Evolutionary conservation across 345 rosid species (phyloP).

Genomic region (Angophora floribunda): DNA sequence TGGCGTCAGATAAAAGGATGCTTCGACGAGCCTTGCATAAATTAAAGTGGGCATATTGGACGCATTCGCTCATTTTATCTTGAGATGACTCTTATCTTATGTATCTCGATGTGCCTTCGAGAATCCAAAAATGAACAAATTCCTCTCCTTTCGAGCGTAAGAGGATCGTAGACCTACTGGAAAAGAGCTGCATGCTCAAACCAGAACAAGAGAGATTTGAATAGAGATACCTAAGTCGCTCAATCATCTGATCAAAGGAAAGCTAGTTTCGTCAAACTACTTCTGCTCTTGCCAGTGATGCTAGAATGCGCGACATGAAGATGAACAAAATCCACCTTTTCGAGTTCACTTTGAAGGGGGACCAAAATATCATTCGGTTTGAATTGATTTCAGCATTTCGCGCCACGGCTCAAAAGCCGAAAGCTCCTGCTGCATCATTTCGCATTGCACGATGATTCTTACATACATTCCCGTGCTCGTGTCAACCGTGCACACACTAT

Average conservation of each 20-base stretch:
- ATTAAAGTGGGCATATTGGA: neutral
- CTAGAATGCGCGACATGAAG: too few species aligned
- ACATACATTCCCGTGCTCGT: neutral
- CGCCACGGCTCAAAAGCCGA: neutral
- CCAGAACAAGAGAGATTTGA: too few species aligned
- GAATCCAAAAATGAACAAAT: neutral
- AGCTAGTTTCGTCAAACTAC: too few species aligned
- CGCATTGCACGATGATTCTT: neutral
- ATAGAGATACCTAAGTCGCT: too few species aligned
- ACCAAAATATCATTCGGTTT: neutral
- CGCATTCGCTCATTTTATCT: neutral
- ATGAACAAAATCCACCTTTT: neutral
- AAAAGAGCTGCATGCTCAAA: too few species aligned
- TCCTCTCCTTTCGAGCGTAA: too few species aligned
- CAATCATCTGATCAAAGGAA: too few species aligned
- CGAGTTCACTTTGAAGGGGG: neutral
- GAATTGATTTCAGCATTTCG: neutral
- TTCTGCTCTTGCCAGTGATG: too few species aligned
- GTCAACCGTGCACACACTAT: neutral
- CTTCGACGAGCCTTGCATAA: neutral
- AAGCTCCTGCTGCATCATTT: neutral
- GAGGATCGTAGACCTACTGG: too few species aligned
- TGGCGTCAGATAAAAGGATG: neutral
- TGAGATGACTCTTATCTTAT: neutral
- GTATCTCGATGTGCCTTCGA: neutral